These are phyloP conservation scores for Aspergillus caelatus DNA, from an alignment of 2,329 filamentous ascomycete species.

Conservation along the genomic window DNA sequence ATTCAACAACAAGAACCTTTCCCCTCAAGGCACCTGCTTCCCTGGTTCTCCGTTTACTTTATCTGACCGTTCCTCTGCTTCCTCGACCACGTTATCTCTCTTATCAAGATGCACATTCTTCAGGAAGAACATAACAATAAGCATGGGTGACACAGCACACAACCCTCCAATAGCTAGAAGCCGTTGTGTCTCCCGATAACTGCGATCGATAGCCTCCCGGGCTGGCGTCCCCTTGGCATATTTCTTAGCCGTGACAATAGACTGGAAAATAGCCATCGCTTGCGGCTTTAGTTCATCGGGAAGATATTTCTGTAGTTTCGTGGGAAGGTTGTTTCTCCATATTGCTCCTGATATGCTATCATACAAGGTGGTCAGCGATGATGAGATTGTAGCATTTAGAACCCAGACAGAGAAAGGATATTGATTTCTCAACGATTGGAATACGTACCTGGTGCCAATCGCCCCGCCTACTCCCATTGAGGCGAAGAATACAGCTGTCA, in stretches of 20 bases:
- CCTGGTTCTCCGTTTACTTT: not conserved
- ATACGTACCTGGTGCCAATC: constrained; percentile 34
- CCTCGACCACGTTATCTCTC: not conserved
- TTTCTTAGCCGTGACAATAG: constrained; percentile 21
- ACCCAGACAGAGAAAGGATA: not conserved
- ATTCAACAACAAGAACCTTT: not conserved
- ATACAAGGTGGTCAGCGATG: not conserved
- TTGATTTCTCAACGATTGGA: accelerated
- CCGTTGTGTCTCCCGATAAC: constrained; percentile 24
- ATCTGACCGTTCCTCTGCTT: not conserved
- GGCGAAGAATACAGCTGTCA: constrained; percentile 40
- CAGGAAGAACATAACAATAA: constrained; percentile 28
- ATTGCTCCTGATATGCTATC: constrained; percentile 39
- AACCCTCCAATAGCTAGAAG: constrained; percentile 22
- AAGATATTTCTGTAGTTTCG: constrained; percentile 20
- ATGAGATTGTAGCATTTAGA: not conserved
- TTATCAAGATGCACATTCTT: constrained; percentile 26
- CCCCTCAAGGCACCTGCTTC: not conserved
- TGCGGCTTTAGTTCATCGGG: constrained; percentile 22
- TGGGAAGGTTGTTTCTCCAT: constrained; percentile 33
- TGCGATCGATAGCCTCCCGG: constrained; percentile 23
- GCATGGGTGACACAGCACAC: constrained; percentile 21
- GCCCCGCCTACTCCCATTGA: constrained; percentile 37
- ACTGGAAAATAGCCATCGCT: constrained; percentile 23
- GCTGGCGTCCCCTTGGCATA: constrained; percentile 19